A percentile compares a stretch with the other conserved stretches of the same genome.
Evolutionary conservation across 2,329 filamentous ascomycete species (phyloP).

Genomic region (Fusarium secorum): DNA sequence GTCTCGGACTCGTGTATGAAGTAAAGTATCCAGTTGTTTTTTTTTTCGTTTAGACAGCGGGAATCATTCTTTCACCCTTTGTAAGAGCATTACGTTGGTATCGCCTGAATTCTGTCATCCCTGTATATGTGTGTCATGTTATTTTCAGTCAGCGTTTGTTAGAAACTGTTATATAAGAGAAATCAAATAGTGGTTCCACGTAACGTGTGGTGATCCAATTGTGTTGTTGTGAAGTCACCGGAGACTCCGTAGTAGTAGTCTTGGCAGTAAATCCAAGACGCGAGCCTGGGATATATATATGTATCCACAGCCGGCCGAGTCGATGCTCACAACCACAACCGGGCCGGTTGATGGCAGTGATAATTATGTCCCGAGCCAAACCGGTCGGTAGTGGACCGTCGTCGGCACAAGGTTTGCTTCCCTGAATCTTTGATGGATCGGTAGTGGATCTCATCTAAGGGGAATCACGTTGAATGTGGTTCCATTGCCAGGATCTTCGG

Average conservation of each 20-base stretch:
- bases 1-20: slow-evolving; percentile 12
- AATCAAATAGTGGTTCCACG: slow-evolving; percentile 39
- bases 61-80: slow-evolving; percentile 20
- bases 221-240: slow-evolving; percentile 19
- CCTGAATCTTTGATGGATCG: slow-evolving; percentile 36
- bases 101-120: slow-evolving; percentile 9
- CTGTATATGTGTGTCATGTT: slow-evolving; percentile 41
- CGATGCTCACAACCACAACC: background rate
- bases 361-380: slow-evolving; percentile 13
- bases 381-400: slow-evolving; percentile 37
- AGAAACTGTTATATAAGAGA: slow-evolving; percentile 44
- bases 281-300: slow-evolving; percentile 5
- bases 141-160: slow-evolving; percentile 16
- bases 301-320: slow-evolving; percentile 34
- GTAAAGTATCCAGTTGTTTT: slow-evolving; percentile 19
- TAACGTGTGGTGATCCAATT: slow-evolving; percentile 11
- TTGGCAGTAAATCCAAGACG: slow-evolving; percentile 28
- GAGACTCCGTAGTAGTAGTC: slow-evolving; percentile 28
- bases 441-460: slow-evolving; percentile 39
- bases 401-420: slow-evolving; percentile 44
- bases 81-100: slow-evolving; percentile 24
- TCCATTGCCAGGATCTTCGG: slow-evolving; percentile 8
- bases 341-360: slow-evolving; percentile 8
- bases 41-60: slow-evolving; percentile 24
- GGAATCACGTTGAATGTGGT: slow-evolving; percentile 31